Base-by-base conservation (phyloP, 1,284 basidiomycete genomes). In the Rhodotorula sp. region DNA sequence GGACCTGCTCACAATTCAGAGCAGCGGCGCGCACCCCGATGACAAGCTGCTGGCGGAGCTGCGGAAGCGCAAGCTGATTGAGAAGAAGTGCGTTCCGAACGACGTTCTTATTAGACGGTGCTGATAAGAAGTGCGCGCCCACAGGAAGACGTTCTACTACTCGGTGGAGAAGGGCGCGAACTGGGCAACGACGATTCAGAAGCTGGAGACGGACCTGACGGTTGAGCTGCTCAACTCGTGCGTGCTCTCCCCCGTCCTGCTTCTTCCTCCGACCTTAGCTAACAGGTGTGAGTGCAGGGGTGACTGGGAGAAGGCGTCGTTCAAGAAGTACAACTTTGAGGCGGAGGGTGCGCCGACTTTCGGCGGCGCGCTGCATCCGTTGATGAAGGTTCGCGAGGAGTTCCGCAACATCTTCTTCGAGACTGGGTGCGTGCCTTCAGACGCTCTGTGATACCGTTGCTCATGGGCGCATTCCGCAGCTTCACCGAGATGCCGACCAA, bases 401-500 rank as follows among this genome's bases (percentile, higher is more conserved):
- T 94, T 99, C 82, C 87, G 95, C 64, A 91, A 92, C 81, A 98
- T 99, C 80, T 99, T 99, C 86, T 88, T 99, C 78, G 97, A 99
- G 82, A 98, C 99, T 94, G 97, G 97, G 92, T 95, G 77, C 68
- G 87, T 82, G 17, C 2, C 5, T 15, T 8, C 19, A 3, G 29
- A 10, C 29, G 17, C 15, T 54, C 19, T 21, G 3, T 27, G 36
- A 5, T 1, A 54, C 1, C 29, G 19, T 8, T 3, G 6, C 54
- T 51, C 66, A 41, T 21, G 13, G 0, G 50, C n/a, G 65, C 63
- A 64, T 32, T 17, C 29, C 32, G 34, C 76, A 96, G 94, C 25
- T 99, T 99, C 84, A 90, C 94, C 69, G 97, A 99, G 83, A 99
- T 99, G 97, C 94, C 96, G 12, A 98, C 97, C n/a, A 90, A 91